phyloP scores from a whole-genome alignment of 257 asterid genomes.

The Solanum clarkiae region DNA sequence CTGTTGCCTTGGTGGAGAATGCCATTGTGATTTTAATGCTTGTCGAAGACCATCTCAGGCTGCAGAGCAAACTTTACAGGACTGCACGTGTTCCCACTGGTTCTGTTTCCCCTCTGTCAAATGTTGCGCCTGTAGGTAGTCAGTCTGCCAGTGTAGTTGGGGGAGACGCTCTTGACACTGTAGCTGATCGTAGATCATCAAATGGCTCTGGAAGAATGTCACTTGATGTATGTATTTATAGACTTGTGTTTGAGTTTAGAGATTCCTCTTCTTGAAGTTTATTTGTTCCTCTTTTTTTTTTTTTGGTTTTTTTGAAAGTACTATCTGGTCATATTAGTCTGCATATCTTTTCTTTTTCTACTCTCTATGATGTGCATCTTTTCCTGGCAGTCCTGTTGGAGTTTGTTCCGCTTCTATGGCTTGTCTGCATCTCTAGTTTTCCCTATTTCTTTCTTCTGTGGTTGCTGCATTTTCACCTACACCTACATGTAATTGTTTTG shows the following conservation, averaged over 20 bases:
- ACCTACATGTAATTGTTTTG: not conserved
- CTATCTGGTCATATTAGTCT: not conserved
- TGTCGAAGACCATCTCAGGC: conserved; percentile 92
- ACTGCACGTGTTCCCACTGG: conserved; percentile 52
- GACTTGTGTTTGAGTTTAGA: not conserved
- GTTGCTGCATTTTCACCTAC: not conserved
- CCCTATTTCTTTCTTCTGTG: not conserved
- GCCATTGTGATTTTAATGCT: conserved; percentile 97
- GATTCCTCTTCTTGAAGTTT: not conserved
- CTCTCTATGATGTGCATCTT: not conserved
- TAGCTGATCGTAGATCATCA: conserved; percentile 50
- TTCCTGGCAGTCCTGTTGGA: conserved; percentile 2
- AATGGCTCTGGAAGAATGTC: conserved; percentile 62
- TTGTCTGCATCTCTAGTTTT: not conserved
- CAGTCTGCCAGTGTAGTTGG: conserved; percentile 35
- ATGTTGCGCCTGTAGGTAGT: conserved; percentile 33
- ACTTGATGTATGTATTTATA: conserved; percentile 49
- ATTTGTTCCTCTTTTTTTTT: not conserved
- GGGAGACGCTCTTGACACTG: conserved; percentile 38
- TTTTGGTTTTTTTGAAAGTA: not conserved
- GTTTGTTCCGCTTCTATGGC: conserved; percentile 2
- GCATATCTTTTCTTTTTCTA: not conserved
- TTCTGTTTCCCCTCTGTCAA: conserved; percentile 60
- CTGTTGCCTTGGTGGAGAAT: conserved; percentile 97
- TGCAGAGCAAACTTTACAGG: conserved; percentile 81